Evolutionary conservation across 1,139 yeast species (phyloP).

Genomic region (Diutina rugosa): DNA sequence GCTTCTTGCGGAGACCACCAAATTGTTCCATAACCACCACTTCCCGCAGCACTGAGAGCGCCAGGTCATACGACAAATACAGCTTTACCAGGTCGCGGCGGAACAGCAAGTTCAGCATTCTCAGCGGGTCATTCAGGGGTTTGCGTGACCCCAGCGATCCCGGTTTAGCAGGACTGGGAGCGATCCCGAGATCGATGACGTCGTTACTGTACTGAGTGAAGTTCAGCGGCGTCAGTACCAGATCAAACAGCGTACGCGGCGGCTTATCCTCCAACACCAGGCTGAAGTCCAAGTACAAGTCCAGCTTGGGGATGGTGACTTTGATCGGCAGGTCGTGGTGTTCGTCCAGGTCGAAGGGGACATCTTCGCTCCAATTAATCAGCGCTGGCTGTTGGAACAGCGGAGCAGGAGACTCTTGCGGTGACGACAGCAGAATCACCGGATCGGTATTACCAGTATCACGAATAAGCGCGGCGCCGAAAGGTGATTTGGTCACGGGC

Average conservation of each 20-base stretch:
- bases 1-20: constrained; percentile 21
- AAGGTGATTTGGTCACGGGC: neutral
- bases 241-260: neutral
- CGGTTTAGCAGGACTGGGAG: constrained; percentile 19
- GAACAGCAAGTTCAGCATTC: neutral
- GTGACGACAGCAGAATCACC: neutral
- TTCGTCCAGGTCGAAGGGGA: constrained; percentile 13
- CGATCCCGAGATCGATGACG: constrained; percentile 32
- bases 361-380: constrained; percentile 32
- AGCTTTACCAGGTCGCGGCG: constrained; percentile 31
- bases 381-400: neutral
- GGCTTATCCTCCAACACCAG: neutral
- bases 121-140: neutral
- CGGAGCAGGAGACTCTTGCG: neutral
- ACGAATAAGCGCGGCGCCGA: neutral
- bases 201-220: constrained; percentile 24
- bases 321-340: neutral
- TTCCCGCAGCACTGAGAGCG: constrained; percentile 21
- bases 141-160: neutral
- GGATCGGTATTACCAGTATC: neutral
- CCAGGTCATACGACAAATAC: constrained; percentile 44
- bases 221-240: constrained; percentile 1
- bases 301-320: neutral
- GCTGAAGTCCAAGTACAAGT: neutral
- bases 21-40: constrained; percentile 10